Evolutionary conservation across 768 basidiomycete species (phyloP).

Genomic region (Podaxis sp.): DNA sequence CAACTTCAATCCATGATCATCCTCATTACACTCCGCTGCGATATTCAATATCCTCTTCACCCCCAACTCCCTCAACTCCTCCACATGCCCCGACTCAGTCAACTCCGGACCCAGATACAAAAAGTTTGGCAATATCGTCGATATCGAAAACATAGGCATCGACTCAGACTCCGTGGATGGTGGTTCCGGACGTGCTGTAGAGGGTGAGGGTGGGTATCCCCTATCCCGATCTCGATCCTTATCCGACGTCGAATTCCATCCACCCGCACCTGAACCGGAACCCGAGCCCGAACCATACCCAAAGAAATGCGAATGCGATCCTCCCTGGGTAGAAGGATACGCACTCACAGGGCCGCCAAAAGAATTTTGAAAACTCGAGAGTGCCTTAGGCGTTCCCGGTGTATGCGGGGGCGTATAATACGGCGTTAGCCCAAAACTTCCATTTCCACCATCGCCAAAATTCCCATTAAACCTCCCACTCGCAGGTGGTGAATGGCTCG

Average conservation of each 20-base stretch:
- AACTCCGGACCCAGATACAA: constrained; percentile 91
- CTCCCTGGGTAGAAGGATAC: background rate
- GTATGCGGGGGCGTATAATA: constrained; percentile 57
- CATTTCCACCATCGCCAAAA: constrained; percentile 10
- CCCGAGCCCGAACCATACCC: constrained; percentile 6
- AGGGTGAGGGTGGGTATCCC: constrained; percentile 50
- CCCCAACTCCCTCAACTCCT: constrained; percentile 70
- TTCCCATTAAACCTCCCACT: background rate
- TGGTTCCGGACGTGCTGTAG: constrained; percentile 65
- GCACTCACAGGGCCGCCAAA: constrained; percentile 10
- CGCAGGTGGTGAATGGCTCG: constrained; percentile 46
- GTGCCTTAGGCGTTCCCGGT: constrained; percentile 45
- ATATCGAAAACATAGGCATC: constrained; percentile 73
- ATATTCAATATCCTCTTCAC: constrained; percentile 90
- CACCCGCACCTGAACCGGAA: background rate
- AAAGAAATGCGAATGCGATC: constrained; percentile 15
- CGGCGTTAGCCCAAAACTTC: constrained; percentile 33
- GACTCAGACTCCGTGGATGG: constrained; percentile 57
- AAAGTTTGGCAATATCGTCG: constrained; percentile 89
- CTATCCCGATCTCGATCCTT: background rate
- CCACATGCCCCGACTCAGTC: constrained; percentile 69
- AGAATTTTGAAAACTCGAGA: constrained; percentile 5
- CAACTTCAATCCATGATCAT: constrained; percentile 72
- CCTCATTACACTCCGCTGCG: constrained; percentile 79
- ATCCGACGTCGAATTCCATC: background rate